These are phyloP conservation scores for Paracorniculantispora psalliotae DNA, from an alignment of 2,329 filamentous ascomycete species.

Conservation along the genomic window DNA sequence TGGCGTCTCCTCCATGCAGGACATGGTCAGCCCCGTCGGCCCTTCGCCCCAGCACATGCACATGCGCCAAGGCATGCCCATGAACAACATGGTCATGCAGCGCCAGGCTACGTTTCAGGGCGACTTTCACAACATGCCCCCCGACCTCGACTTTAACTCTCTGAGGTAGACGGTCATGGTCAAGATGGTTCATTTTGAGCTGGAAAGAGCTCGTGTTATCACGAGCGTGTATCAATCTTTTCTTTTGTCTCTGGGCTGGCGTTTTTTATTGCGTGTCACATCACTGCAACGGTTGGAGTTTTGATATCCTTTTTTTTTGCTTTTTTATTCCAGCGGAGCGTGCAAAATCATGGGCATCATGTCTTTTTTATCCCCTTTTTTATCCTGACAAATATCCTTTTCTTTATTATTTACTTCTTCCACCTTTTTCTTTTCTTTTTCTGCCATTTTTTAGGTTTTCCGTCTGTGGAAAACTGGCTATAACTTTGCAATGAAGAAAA, in stretches of 20 bases:
- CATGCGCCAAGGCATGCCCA: constrained; percentile 25
- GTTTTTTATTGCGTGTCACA: background rate
- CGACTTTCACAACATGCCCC: constrained; percentile 7
- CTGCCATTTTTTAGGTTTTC: too few species aligned
- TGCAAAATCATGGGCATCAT: background rate
- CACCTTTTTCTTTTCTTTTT: constrained; percentile 14
- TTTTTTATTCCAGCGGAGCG: background rate
- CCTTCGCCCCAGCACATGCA: constrained; percentile 28
- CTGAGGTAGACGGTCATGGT: constrained; percentile 22
- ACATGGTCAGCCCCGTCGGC: constrained; percentile 44
- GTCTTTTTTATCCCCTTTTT: background rate
- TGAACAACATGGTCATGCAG: constrained; percentile 26
- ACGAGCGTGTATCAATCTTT: background rate
- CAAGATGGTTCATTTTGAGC: background rate
- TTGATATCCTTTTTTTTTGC: background rate
- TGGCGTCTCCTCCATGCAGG: constrained; percentile 40
- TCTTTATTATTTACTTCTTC: background rate
- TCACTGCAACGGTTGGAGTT: background rate
- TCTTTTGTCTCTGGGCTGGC: background rate
- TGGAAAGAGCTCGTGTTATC: background rate
- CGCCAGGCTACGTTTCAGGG: constrained; percentile 28
- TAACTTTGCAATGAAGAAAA: background rate
- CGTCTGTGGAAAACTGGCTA: too few species aligned
- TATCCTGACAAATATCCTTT: background rate
- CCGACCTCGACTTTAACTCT: constrained; percentile 17